phyloP scores from a whole-genome alignment of 768 basidiomycete species.

The Mrakia hoshinonis region DNA sequence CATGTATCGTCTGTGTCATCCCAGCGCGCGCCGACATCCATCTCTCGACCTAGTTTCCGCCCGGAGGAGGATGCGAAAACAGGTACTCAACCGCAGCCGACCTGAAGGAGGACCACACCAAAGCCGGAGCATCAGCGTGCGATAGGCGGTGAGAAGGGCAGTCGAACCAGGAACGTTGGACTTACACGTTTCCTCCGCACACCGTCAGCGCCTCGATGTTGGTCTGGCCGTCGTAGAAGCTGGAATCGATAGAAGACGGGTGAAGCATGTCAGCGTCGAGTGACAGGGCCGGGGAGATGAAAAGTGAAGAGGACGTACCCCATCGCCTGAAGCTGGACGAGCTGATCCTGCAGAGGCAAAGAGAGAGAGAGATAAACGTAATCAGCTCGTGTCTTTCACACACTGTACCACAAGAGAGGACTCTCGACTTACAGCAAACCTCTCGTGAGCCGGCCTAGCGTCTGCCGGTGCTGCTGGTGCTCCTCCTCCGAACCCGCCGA shows the following conservation, averaged over 20 bases:
- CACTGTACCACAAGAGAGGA: too few relatives aligned
- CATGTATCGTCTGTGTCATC: too few relatives aligned
- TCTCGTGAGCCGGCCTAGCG: conserved; percentile 26
- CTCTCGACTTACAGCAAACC: conserved; percentile 18
- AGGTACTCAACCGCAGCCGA: conserved; percentile 29
- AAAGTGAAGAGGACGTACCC: background rate
- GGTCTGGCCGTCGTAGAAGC: conserved; percentile 29
- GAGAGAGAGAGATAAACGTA: too few relatives aligned
- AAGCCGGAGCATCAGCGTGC: background rate
- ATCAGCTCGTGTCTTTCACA: too few relatives aligned
- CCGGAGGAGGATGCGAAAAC: conserved; percentile 21
- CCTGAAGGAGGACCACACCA: too few relatives aligned
- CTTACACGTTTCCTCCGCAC: conserved; percentile 9
- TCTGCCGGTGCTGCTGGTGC: conserved; percentile 8
- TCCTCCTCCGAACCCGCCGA: conserved; percentile 2
- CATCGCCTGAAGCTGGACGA: conserved; percentile 27
- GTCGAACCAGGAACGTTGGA: background rate
- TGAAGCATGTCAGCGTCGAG: too few relatives aligned
- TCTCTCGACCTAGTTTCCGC: background rate
- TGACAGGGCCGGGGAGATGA: too few relatives aligned
- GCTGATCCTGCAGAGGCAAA: conserved; percentile 1
- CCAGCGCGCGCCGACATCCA: too few relatives aligned
- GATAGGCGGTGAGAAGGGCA: background rate
- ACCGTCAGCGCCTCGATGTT: conserved; percentile 26
- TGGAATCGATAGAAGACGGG: too few relatives aligned